Base-by-base conservation (phyloP, 371 early-diverging fungal species). In the Globomyces sp. region DNA sequence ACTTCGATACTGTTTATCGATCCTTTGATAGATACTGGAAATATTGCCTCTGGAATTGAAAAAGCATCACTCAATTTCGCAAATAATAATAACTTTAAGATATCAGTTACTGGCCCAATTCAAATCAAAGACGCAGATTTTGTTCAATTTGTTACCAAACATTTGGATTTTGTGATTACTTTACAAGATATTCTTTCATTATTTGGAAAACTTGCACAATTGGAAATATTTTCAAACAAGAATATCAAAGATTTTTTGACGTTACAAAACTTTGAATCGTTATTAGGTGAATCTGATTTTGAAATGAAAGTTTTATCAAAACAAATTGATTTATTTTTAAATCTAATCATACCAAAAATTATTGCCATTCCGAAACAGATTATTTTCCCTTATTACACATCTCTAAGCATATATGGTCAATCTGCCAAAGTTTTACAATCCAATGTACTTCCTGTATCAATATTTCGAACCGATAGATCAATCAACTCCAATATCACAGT, bases 401-500 rank as follows among this genome's bases (percentile, higher is more conserved):
- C 65, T 34, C 63, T 66, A 8, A 51, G 55, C 9, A 45, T 71
- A 49, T 64, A 57, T 45, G 68, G 66, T 4, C 66, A 58, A 4
- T 61, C 60, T 6, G 44, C 48, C n/a, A 44, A 57, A 24, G 57
- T 68, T 0, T 57, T 75, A 4, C 55, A 58, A 39, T 50, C 66
- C 37, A 58, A 66, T 44, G 46, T 75, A 11, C 51, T 37, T 24
- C 48, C 63, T 24, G 13, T 75, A 1, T 52, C 40, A 34, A 58
- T 75, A 36, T 3, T 11, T 10, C 65, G 70, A 39, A 50, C 6
- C 24, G 68, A 71, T 9, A 49, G 62, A 5, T 67, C 10, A 8
- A 75, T 72, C 61, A 11, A 39, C 6, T 44, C 72, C 47, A 13
- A 43, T 34, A 68, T 63, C 48, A 63, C 68, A 6, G 65, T 66